These are phyloP conservation scores for Chlamydomonas reinhardtii DNA, from an alignment of 163 green algal genomes.

Conservation along the genomic window DNA sequence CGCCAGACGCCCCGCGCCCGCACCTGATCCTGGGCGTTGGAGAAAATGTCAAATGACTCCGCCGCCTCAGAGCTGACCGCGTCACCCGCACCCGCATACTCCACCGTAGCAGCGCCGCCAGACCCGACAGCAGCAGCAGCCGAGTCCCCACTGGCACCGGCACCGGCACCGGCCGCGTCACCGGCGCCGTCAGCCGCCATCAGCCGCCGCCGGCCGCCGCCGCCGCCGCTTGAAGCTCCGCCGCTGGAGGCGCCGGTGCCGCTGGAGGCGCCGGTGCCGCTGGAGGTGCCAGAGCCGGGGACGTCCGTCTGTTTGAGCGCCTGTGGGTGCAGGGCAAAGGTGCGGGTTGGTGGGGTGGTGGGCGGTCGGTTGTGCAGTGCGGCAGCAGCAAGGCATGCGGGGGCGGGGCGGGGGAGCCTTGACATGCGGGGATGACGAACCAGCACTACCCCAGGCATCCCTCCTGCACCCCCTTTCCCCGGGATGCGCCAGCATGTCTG, in stretches of 20 bases:
- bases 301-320: background rate
- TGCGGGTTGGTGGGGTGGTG: background rate
- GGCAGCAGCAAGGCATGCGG: too few relatives aligned
- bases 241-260: slow-evolving; percentile 39
- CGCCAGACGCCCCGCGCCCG: too few relatives aligned
- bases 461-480: too few relatives aligned
- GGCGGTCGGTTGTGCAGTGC: background rate
- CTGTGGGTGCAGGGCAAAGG: background rate
- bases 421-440: too few relatives aligned
- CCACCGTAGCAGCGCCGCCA: slow-evolving; percentile 15
- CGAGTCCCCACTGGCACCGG: background rate
- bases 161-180: background rate
- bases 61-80: slow-evolving; percentile 37
- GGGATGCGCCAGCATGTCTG: too few relatives aligned
- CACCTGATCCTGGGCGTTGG: too few relatives aligned
- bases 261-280: background rate
- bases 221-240: background rate
- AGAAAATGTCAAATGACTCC: slow-evolving; percentile 75
- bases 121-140: background rate
- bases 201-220: background rate
- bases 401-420: too few relatives aligned
- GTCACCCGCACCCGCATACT: slow-evolving; percentile 6
- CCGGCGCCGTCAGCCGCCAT: background rate
- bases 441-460: too few relatives aligned
- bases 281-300: background rate